Base-by-base conservation (phyloP, 768 basidiomycete species). In the Lactarius indigo region DNA sequence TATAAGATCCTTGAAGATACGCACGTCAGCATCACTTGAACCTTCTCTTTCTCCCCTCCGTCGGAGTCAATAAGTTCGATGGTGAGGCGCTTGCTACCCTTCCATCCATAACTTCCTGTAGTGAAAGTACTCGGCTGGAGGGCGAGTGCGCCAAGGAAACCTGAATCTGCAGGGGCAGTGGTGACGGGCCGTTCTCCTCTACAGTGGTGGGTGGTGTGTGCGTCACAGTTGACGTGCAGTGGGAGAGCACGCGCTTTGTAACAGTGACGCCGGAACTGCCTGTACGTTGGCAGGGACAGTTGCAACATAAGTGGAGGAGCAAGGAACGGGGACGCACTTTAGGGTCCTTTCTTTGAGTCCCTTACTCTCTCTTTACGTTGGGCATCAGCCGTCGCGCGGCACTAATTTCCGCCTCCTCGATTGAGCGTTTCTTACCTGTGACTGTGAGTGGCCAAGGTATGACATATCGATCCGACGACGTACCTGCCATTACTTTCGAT, bases 81-180 rank as follows among this genome's bases (percentile, higher is more conserved):
- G 1, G 79, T 81, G 66, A 92, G 76, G 30, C 86, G 83, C 74
- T 87, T 89, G 74, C 76, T 84, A 2, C 88, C 91, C 74, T 92
- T 93, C 92, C 92, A 94, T 20, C 92, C 92, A 74, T 89, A 91
- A 73, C 89, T 90, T 13, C 91, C 90, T 0, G 90, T 91, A 17
- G 79, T 72, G 76, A 94, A 92, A 44, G 83, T 79, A 65, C 76
- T 82, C 1, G 92, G 84, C 4, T 81, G 70, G 8, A 92, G 80
- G 0, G 83, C 82, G 26, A 87, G 74, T 50, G 77, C 81, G 18
- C 84, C 85, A 68, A 92, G 79, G 73, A 84, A 81, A 12, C 89
- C 90, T 31, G 85, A 79, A 75, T 91, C 91, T 4, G 74, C 75
- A 4, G 77, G 71, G 7, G 78, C 75, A 5, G 72, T 74, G 28